These are phyloP conservation scores for Phaeomoniella chlamydospora DNA, from an alignment of 2,329 filamentous ascomycete genomes.

Conservation along the genomic window DNA sequence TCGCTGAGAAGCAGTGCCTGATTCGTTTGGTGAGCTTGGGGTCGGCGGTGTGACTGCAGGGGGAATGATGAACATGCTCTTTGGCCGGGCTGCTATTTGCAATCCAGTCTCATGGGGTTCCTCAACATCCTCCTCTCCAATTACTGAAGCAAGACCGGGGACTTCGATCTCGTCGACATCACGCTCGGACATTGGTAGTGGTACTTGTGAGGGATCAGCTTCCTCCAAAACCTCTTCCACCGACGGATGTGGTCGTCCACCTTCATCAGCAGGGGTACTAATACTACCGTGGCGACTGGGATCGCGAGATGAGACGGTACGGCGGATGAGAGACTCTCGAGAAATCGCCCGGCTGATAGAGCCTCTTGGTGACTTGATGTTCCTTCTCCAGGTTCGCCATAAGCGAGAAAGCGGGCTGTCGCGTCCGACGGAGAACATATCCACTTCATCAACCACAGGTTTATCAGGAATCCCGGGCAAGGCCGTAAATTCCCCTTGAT, in stretches of 20 bases:
- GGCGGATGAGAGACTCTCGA: slow-evolving; percentile 22
- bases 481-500: slow-evolving; percentile 16
- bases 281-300: slow-evolving; percentile 1
- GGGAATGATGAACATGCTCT: slow-evolving; percentile 26
- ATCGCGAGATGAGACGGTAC: slow-evolving; percentile 6
- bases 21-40: slow-evolving; percentile 12
- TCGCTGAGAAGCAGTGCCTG: slow-evolving; percentile 14
- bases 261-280: background rate
- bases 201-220: slow-evolving; percentile 43
- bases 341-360: slow-evolving; percentile 22
- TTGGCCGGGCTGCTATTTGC: slow-evolving; percentile 15
- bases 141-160: slow-evolving; percentile 49
- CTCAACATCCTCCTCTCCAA: slow-evolving; percentile 40
- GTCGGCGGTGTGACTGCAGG: slow-evolving; percentile 15
- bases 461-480: slow-evolving; percentile 40
- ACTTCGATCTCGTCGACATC: slow-evolving; percentile 73
- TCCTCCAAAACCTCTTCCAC: slow-evolving; percentile 8
- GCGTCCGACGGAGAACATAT: slow-evolving; percentile 85
- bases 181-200: slow-evolving; percentile 51
- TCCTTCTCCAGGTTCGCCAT: slow-evolving; percentile 93
- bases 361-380: slow-evolving; percentile 20
- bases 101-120: slow-evolving; percentile 22
- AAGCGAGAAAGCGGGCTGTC: slow-evolving; percentile 77
- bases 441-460: slow-evolving; percentile 73
- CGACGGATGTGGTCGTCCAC: background rate